Conservation (phyloP, 129 eudicot genomes). For the Heracleum sosnowskyi region DNA sequence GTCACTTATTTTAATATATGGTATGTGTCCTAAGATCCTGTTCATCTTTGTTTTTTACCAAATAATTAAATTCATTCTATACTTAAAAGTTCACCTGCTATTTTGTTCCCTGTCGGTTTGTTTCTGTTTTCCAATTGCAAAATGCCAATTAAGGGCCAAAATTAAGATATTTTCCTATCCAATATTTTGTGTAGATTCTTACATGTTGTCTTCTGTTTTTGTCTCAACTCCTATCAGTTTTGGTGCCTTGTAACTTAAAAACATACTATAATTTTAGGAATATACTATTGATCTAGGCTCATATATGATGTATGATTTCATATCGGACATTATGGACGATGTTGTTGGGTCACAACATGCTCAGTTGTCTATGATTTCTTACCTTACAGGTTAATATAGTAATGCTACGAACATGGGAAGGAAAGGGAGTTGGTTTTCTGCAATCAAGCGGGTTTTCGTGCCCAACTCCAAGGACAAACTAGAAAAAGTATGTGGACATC, state of each 20-base stretch:
- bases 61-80: not conserved
- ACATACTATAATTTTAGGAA: not conserved
- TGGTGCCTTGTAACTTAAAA: not conserved
- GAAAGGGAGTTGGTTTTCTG: constrained; percentile 98
- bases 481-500: constrained; percentile 13
- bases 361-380: constrained; percentile 1
- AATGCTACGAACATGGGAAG: constrained; percentile 77
- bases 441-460: constrained; percentile 78
- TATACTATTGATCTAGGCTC: not conserved
- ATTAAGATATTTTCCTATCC: not conserved
- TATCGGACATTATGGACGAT: no score
- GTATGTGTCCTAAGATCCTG: not conserved
- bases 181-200: not conserved
- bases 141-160: not conserved
- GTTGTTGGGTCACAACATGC: not conserved
- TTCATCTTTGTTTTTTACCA: not conserved
- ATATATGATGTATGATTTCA: not conserved
- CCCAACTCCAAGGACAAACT: constrained; percentile 68
- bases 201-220: not conserved
- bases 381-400: constrained; percentile 32
- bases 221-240: not conserved
- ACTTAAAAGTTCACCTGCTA: not conserved
- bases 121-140: not conserved
- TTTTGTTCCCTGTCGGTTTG: not conserved
- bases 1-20: not conserved